phyloP scores from a whole-genome alignment of 805 yeast genomes.

The Metschnikowia amazonensis region DNA sequence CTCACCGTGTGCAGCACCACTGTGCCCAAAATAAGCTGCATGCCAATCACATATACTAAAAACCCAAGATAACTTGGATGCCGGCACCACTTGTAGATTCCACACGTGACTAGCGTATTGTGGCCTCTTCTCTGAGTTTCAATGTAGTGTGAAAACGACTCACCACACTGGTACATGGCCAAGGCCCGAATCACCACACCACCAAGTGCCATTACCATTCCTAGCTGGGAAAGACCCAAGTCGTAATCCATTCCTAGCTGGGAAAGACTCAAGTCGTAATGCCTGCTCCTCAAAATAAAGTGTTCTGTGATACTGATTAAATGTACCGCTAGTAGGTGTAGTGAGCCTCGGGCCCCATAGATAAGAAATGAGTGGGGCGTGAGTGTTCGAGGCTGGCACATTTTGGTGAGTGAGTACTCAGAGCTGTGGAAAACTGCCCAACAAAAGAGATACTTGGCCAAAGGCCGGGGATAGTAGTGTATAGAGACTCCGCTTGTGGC shows the following conservation, averaged over 20 bases:
- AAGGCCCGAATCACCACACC: slow-evolving; percentile 27
- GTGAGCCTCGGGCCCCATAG: slow-evolving; percentile 34
- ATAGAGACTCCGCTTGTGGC: neutral
- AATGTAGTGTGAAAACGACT: slow-evolving; percentile 34
- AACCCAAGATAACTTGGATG: slow-evolving; percentile 42
- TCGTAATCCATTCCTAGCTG: slow-evolving; percentile 15
- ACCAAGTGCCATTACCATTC: slow-evolving; percentile 14
- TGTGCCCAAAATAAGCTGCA: slow-evolving; percentile 28
- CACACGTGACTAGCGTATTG: slow-evolving; percentile 27
- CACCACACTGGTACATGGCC: slow-evolving; percentile 34
- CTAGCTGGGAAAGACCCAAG: slow-evolving; percentile 11
- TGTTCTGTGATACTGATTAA: slow-evolving; percentile 23
- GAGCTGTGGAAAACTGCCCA: slow-evolving; percentile 22
- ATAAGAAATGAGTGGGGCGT: slow-evolving; percentile 30
- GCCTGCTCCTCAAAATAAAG: slow-evolving; percentile 8
- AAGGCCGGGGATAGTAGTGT: neutral
- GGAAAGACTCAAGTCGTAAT: slow-evolving; percentile 5
- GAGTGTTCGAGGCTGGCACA: slow-evolving; percentile 25
- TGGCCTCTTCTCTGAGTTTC: slow-evolving; percentile 5
- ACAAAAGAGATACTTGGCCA: slow-evolving; percentile 19
- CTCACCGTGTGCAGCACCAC: slow-evolving; percentile 17
- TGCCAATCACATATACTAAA: slow-evolving; percentile 30
- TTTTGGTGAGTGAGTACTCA: slow-evolving; percentile 28
- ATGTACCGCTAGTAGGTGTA: slow-evolving; percentile 30
- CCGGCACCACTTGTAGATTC: slow-evolving; percentile 28